phyloP scores from a whole-genome alignment of 805 yeast genomes.

The Candida wancherniae region DNA sequence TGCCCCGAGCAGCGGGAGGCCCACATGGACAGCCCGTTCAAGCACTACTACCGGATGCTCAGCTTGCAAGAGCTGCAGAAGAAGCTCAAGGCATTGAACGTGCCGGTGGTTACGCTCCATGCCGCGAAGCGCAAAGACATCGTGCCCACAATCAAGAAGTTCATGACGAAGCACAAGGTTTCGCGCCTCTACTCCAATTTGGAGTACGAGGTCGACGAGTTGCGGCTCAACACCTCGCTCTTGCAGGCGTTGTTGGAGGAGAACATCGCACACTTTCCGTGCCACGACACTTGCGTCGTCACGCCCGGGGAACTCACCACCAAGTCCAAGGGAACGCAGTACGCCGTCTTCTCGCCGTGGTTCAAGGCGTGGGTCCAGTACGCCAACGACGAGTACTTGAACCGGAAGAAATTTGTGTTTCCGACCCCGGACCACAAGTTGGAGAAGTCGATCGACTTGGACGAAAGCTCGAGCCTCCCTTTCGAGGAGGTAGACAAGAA shows the following conservation, averaged over 20 bases:
- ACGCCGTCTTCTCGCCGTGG: constrained; percentile 44
- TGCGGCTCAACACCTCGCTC: constrained; percentile 25
- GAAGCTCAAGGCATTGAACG: constrained; percentile 27
- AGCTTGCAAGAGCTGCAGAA: constrained; percentile 27
- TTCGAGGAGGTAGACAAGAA: constrained; percentile 16
- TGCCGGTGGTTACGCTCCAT: constrained; percentile 37
- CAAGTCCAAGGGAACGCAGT: constrained; percentile 33
- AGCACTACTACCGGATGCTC: constrained; percentile 34
- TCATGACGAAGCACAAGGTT: constrained; percentile 21
- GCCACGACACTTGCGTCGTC: constrained; percentile 41
- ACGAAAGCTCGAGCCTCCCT: constrained; percentile 13
- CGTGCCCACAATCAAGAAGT: constrained; percentile 18
- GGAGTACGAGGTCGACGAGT: constrained; percentile 44
- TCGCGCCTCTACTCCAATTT: constrained; percentile 31
- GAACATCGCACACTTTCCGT: constrained; percentile 21
- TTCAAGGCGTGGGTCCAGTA: constrained; percentile 34
- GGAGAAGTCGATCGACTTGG: constrained; percentile 5
- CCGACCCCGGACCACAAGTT: constrained; percentile 14
- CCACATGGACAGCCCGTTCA: constrained; percentile 42
- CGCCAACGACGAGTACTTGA: constrained; percentile 18
- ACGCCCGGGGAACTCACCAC: constrained; percentile 34
- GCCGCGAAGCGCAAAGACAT: constrained; percentile 33
- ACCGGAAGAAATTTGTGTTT: constrained; percentile 10
- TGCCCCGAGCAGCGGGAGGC: constrained; percentile 37
- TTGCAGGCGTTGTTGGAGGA: constrained; percentile 11